Evolutionary conservation across 106 monocot genomes (phyloP).

Genomic region (Allium fistulosum): DNA sequence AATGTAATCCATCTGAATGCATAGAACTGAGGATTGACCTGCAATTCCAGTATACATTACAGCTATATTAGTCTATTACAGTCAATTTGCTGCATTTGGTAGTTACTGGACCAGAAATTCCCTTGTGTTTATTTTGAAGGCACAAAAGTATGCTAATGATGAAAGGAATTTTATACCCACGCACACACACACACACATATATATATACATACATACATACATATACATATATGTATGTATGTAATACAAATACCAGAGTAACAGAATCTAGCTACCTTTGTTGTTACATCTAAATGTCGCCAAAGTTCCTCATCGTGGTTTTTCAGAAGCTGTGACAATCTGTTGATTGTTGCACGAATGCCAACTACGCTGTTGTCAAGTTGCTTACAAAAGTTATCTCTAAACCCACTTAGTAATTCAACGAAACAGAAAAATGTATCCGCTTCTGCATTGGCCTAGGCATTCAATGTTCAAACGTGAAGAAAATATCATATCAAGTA

Average conservation of each 20-base stretch:
- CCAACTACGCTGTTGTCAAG: constrained; percentile 29
- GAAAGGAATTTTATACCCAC: no score
- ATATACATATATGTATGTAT: no score
- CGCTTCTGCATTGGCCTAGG: constrained; percentile 23
- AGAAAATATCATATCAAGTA: no score
- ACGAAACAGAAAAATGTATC: constrained; percentile 31
- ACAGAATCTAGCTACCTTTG: constrained; percentile 4
- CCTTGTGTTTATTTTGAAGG: no score
- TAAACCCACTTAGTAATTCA: constrained; percentile 22
- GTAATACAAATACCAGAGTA: no score
- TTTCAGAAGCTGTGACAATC: constrained; percentile 19
- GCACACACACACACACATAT: no score
- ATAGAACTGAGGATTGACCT: constrained; percentile 29
- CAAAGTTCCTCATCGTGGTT: constrained; percentile 28
- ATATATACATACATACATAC: no score
- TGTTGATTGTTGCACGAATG: constrained; percentile 18
- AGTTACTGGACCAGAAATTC: no score
- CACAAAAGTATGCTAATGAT: no score
- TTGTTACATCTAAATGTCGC: constrained; percentile 30
- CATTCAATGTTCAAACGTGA: no score
- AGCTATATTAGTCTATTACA: no score
- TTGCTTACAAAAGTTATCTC: constrained; percentile 29
- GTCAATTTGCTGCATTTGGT: no score
- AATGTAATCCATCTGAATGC: constrained; percentile 30
- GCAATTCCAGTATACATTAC: not conserved